These are phyloP conservation scores for Leptographium flavum DNA, from an alignment of 2,329 filamentous ascomycete species.

Conservation along the genomic window DNA sequence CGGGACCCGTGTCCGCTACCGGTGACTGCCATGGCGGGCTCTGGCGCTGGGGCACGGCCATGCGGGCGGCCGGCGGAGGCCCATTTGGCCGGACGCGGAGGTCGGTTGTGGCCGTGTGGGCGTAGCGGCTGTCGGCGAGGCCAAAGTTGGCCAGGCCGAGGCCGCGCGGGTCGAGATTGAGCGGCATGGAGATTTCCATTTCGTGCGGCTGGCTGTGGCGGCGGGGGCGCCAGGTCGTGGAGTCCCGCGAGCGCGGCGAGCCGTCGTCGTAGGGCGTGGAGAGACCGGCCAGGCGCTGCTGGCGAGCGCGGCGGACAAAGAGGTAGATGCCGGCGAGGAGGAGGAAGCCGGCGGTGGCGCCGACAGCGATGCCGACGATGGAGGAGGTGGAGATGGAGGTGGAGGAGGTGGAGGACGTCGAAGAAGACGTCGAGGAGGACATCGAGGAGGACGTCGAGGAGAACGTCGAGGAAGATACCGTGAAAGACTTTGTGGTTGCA, in stretches of 20 bases:
- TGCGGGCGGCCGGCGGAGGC: too few relatives aligned
- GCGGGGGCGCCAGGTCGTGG: background rate
- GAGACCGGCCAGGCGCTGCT: background rate
- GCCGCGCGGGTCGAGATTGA: background rate
- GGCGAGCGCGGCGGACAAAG: constrained; percentile 20
- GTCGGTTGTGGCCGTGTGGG: too few relatives aligned
- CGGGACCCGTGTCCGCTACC: too few relatives aligned
- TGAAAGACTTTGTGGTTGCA: background rate
- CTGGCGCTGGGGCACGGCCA: too few relatives aligned
- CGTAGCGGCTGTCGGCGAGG: too few relatives aligned
- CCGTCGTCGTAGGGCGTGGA: background rate
- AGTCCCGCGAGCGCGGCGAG: background rate
- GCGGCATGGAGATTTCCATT: background rate
- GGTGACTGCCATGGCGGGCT: too few relatives aligned
- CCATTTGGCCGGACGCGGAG: too few relatives aligned
- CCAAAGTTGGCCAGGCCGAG: background rate
- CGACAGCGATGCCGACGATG: constrained; percentile 39
- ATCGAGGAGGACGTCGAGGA: background rate
- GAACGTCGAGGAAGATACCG: background rate
- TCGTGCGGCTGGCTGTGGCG: background rate
- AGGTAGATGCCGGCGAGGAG: constrained; percentile 34
- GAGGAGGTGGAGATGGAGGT: background rate
- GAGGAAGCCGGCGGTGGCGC: constrained; percentile 32
- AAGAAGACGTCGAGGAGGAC: background rate
- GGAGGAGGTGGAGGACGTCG: background rate